These are phyloP conservation scores for Blakeslea trispora DNA, from an alignment of 371 early-diverging fungal species.

Conservation along the genomic window DNA sequence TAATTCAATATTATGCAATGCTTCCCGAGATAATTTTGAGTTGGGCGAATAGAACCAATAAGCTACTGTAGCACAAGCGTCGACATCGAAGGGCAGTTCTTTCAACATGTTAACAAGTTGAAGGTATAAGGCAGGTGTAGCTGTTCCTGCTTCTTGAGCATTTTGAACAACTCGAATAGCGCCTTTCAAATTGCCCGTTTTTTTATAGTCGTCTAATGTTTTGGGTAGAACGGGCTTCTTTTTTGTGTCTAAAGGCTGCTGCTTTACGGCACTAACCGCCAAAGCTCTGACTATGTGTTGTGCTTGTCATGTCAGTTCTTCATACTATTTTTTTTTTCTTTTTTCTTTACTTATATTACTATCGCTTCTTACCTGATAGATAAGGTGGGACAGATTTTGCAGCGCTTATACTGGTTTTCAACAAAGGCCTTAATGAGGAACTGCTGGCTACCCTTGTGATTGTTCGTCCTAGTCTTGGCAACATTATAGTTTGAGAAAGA, in stretches of 20 bases:
- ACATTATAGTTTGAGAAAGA: not conserved
- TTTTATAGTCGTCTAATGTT: conserved; percentile 10
- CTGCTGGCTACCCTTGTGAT: not conserved
- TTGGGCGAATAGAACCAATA: conserved; percentile 34
- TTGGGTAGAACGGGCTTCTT: not conserved
- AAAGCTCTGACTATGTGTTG: not conserved
- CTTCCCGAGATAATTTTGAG: conserved; percentile 8
- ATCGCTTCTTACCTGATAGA: not conserved
- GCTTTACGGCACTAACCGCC: not conserved
- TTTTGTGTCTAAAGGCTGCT: not conserved
- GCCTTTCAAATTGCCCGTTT: conserved; percentile 19
- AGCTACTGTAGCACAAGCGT: conserved; percentile 21
- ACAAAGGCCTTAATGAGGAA: not conserved
- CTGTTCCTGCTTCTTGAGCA: conserved; percentile 11
- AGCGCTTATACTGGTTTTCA: not conserved
- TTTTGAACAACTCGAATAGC: conserved; percentile 16
- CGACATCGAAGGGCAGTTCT: conserved; percentile 21
- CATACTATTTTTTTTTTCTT: not conserved
- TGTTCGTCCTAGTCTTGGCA: not conserved
- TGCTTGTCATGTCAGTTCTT: not conserved
- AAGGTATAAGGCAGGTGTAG: conserved; percentile 18
- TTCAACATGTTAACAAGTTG: conserved; percentile 13
- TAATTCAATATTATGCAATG: conserved; percentile 24
- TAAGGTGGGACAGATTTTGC: not conserved
- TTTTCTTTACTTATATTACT: not conserved